phyloP scores from a whole-genome alignment of 495 filamentous ascomycete species.

The Saxophila tyrrhenica region DNA sequence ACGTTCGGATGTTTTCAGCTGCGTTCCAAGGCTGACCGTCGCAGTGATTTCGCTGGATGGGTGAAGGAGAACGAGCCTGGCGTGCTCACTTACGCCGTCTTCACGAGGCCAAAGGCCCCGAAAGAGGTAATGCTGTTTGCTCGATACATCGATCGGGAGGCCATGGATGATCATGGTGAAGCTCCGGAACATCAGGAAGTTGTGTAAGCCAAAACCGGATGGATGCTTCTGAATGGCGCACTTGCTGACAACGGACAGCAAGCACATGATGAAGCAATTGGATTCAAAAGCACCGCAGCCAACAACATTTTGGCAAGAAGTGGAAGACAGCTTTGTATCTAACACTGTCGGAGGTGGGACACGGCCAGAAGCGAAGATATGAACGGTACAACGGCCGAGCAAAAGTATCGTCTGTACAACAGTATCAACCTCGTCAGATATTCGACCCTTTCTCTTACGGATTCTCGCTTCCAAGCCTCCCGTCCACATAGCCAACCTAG shows the following conservation, averaged over 20 bases:
- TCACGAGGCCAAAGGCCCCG: slow-evolving; percentile 9
- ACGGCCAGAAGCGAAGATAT: slow-evolving; percentile 2
- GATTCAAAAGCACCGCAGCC: not conserved
- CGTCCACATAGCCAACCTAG: not conserved
- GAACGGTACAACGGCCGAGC: not conserved
- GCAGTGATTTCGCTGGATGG: slow-evolving; percentile 4
- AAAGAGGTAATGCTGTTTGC: slow-evolving; percentile 11
- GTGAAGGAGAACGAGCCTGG: slow-evolving; percentile 9
- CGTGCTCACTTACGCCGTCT: slow-evolving; percentile 10
- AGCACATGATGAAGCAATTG: not conserved
- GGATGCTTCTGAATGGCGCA: not conserved
- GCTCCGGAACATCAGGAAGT: slow-evolving; percentile 12
- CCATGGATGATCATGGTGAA: slow-evolving; percentile 4
- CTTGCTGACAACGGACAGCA: not conserved
- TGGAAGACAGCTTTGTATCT: slow-evolving; percentile 13
- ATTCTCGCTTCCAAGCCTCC: too few species aligned
- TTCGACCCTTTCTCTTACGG: not conserved
- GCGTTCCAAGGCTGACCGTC: not conserved
- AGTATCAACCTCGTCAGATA: too few species aligned
- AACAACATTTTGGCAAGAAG: slow-evolving; percentile 15
- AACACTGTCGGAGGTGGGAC: slow-evolving; percentile 2
- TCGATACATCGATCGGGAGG: slow-evolving; percentile 3
- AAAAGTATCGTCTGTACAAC: not conserved
- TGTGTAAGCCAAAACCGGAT: slow-evolving; percentile 2
- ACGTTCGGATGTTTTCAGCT: not conserved